Conservation (phyloP, 1,284 basidiomycete species). For the Leccinum insolens region DNA sequence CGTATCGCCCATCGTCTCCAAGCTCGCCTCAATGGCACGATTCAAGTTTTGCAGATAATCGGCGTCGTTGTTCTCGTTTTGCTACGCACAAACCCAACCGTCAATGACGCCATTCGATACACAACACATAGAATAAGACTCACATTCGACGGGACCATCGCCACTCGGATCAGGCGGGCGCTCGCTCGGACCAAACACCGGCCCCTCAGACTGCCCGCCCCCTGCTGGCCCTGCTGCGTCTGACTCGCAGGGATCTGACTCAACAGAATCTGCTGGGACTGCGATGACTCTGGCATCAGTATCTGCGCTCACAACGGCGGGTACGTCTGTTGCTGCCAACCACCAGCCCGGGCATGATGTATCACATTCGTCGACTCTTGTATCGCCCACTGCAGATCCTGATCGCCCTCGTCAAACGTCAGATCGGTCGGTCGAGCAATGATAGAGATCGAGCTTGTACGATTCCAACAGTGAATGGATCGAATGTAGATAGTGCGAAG, state of each 20-base stretch:
- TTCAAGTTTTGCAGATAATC: slow-evolving; percentile 61
- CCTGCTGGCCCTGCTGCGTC: neutral
- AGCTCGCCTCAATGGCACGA: slow-evolving; percentile 68
- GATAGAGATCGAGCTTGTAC: slow-evolving; percentile 62
- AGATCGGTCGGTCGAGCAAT: slow-evolving; percentile 47
- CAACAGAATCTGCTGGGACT: slow-evolving; percentile 4
- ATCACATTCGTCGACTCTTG: slow-evolving; percentile 51
- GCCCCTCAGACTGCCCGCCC: slow-evolving; percentile 28
- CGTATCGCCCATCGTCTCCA: slow-evolving; percentile 40
- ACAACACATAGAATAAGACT: slow-evolving; percentile 1
- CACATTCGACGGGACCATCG: slow-evolving; percentile 68
- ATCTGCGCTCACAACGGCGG: slow-evolving; percentile 16
- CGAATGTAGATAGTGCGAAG: slow-evolving; percentile 77
- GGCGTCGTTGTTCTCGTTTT: slow-evolving; percentile 37
- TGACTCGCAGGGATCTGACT: neutral
- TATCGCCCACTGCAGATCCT: slow-evolving; percentile 54
- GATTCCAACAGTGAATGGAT: slow-evolving; percentile 70
- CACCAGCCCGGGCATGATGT: slow-evolving; percentile 4
- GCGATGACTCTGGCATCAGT: neutral
- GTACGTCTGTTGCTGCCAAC: slow-evolving; percentile 13
- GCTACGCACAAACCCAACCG: slow-evolving; percentile 17
- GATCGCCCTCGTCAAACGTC: slow-evolving; percentile 52
- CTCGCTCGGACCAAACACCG: slow-evolving; percentile 58
- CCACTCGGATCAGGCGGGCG: slow-evolving; percentile 63
- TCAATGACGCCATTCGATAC: slow-evolving; percentile 3